These are phyloP conservation scores for Lactarius deliciosus DNA, from an alignment of 768 basidiomycete genomes.

Conservation along the genomic window DNA sequence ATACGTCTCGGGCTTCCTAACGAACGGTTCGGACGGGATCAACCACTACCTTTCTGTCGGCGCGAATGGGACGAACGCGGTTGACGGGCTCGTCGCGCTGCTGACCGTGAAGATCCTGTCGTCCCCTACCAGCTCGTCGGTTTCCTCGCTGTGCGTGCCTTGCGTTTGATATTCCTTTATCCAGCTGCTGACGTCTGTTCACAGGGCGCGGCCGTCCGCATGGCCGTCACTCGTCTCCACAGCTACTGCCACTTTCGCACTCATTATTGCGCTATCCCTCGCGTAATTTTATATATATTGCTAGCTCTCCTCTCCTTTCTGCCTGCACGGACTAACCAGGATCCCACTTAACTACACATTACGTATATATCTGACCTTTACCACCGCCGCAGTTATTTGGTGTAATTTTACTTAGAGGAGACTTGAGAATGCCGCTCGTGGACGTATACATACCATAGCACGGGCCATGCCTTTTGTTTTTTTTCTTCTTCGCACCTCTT, in stretches of 20 bases:
- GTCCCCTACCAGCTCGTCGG: constrained; percentile 32
- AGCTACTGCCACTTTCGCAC: neutral
- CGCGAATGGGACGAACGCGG: constrained; percentile 52
- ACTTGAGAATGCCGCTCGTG: constrained; percentile 14
- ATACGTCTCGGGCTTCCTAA: constrained; percentile 70
- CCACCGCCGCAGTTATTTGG: constrained; percentile 8
- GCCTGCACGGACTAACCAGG: constrained; percentile 14
- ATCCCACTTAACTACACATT: constrained; percentile 1
- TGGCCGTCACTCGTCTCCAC: neutral
- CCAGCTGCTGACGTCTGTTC: neutral
- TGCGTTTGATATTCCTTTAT: neutral
- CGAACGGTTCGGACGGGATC: constrained; percentile 64
- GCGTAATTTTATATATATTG: neutral
- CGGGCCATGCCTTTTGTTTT: neutral
- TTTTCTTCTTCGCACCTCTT: neutral
- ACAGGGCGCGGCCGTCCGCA: neutral
- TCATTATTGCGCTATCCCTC: constrained; percentile 12
- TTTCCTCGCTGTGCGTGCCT: constrained; percentile 29
- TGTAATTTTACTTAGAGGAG: constrained; percentile 15
- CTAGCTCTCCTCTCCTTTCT: neutral
- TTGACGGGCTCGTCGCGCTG: constrained; percentile 83
- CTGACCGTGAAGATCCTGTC: constrained; percentile 65
- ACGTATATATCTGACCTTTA: constrained; percentile 12
- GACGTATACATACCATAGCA: constrained; percentile 4
- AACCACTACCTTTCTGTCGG: constrained; percentile 64